These are phyloP conservation scores for Hamamelis virginiana DNA, from an alignment of 164 flowering plant genomes.

Conservation along the genomic window DNA sequence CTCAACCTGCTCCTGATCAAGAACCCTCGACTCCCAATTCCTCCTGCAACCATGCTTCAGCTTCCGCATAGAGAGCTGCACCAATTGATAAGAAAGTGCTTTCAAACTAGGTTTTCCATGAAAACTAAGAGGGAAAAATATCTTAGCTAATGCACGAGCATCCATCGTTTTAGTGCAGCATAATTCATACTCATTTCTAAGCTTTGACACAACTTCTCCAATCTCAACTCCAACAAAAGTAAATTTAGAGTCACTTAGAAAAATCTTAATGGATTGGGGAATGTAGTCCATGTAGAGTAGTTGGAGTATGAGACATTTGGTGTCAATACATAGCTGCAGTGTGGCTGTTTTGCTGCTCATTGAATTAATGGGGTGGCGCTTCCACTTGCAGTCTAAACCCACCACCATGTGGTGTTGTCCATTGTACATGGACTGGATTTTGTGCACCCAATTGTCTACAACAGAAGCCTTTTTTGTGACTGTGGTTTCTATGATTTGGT, in stretches of 20 bases:
- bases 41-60: not conserved
- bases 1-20: not conserved
- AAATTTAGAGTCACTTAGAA: slow-evolving; percentile 12
- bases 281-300: slow-evolving; percentile 22
- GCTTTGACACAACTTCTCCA: slow-evolving; percentile 15
- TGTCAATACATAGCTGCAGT: slow-evolving; percentile 23
- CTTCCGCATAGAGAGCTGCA: not conserved
- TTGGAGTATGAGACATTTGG: slow-evolving; percentile 25
- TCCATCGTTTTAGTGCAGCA: not conserved
- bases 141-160: not conserved
- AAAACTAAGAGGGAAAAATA: not conserved
- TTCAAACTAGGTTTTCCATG: not conserved
- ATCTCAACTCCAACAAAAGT: slow-evolving; percentile 27
- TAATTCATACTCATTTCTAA: slow-evolving; percentile 25
- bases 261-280: slow-evolving; percentile 18
- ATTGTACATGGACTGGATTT: no score
- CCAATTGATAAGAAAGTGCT: not conserved
- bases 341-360: slow-evolving; percentile 30
- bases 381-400: no score
- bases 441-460: no score
- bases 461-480: no score
- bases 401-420: no score
- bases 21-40: not conserved
- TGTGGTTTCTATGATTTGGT: no score
- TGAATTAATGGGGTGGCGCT: no score